Conservation (phyloP, 2,329 filamentous ascomycete genomes). For the Clarireedia homoeocarpa region DNA sequence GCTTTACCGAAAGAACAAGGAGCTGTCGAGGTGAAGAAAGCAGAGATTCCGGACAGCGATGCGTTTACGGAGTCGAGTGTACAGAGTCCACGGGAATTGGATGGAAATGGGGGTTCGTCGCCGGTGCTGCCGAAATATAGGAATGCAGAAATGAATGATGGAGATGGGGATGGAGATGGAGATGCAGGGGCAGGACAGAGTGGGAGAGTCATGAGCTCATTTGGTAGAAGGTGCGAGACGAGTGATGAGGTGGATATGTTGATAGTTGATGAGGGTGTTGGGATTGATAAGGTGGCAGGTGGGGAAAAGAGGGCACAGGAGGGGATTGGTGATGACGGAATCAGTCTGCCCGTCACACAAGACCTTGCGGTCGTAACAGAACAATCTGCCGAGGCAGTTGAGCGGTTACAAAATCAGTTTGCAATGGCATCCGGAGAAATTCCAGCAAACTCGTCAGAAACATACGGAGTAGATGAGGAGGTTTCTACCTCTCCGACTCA, state of each 20-base stretch:
- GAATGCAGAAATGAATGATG: background rate
- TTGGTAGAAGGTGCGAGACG: slow-evolving; percentile 6
- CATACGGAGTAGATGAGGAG: background rate
- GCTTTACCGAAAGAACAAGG: background rate
- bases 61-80: slow-evolving; percentile 3
- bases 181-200: background rate
- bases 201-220: background rate
- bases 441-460: background rate
- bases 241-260: background rate
- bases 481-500: background rate
- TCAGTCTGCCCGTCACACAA: no score
- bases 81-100: background rate
- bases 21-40: background rate
- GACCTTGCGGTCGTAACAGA: background rate
- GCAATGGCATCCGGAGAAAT: background rate
- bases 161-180: background rate
- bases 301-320: no score
- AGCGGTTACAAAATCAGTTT: background rate
- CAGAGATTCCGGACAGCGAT: slow-evolving; percentile 11
- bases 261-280: background rate
- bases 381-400: background rate
- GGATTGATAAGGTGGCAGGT: no score
- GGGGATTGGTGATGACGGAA: no score
- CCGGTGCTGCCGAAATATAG: background rate
- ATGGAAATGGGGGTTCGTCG: background rate